Conservation (phyloP, 148 eudicot genomes). For the Drosera capensis region DNA sequence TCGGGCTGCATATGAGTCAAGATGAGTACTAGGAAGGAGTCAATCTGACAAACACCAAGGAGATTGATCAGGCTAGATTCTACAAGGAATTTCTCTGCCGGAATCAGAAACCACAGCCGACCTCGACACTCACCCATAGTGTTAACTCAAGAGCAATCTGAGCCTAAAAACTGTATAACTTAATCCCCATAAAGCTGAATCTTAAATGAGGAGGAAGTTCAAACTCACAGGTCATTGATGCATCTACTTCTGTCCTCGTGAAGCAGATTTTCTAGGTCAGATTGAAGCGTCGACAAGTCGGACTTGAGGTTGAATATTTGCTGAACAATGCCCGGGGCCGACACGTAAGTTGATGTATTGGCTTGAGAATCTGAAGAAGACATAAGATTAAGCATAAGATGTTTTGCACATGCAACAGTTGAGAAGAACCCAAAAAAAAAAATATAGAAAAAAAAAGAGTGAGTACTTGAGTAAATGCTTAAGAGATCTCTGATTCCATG, state of each 20-base stretch:
- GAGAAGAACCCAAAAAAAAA: no score
- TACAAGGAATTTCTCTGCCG: no score
- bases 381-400: conserved; percentile 9
- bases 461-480: conserved; percentile 87
- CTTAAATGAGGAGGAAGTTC: not conserved
- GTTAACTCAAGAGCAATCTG: no score
- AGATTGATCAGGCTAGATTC: no score
- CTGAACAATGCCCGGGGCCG: conserved; percentile 92
- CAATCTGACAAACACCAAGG: no score
- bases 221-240: conserved; percentile 85
- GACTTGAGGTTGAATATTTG: conserved; percentile 81
- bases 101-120: no score
- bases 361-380: conserved; percentile 66
- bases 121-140: no score
- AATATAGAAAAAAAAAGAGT: conserved; percentile 1
- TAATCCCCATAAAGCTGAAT: no score
- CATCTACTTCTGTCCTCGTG: conserved; percentile 84
- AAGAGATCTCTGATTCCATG: conserved; percentile 96
- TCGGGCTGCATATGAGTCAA: no score
- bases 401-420: no score
- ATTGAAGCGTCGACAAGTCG: conserved; percentile 69
- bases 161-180: no score
- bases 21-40: no score
- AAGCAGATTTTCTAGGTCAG: conserved; percentile 84
- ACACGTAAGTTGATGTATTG: conserved; percentile 70